These are phyloP conservation scores for Heterobasidion irregulare DNA, from an alignment of 1,284 basidiomycete species.

Conservation along the genomic window DNA sequence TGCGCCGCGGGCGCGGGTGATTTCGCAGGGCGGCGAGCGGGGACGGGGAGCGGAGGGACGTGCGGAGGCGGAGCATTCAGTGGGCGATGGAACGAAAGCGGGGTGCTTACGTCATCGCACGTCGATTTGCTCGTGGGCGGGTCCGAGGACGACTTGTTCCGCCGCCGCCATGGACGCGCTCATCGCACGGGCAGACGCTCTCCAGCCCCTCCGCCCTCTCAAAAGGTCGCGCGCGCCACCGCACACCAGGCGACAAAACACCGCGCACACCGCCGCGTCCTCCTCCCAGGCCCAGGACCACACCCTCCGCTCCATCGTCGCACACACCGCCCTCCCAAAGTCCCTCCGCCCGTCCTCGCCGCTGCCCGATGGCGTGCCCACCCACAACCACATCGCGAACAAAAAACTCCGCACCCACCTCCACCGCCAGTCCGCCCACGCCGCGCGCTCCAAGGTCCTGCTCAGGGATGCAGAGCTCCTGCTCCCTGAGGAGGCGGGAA, in stretches of 20 bases:
- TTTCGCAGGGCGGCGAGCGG: too few species aligned
- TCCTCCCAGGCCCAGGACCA: slow-evolving; percentile 18
- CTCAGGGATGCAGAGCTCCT: slow-evolving; percentile 61
- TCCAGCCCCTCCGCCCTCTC: slow-evolving; percentile 30
- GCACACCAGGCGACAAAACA: slow-evolving; percentile 12
- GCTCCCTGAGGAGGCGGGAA: slow-evolving; percentile 56
- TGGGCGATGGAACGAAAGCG: too few species aligned
- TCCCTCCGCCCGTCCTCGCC: slow-evolving; percentile 43
- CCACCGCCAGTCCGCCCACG: slow-evolving; percentile 48
- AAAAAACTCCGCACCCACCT: slow-evolving; percentile 70
- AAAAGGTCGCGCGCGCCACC: slow-evolving; percentile 29
- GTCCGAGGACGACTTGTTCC: too few species aligned
- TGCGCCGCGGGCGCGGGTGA: too few species aligned
- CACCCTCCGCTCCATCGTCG: slow-evolving; percentile 47
- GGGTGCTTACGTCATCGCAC: too few species aligned
- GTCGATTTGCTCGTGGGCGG: too few species aligned
- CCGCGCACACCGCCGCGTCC: slow-evolving; percentile 28
- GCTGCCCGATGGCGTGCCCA: slow-evolving; percentile 32
- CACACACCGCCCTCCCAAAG: slow-evolving; percentile 47
- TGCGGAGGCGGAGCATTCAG: too few species aligned
- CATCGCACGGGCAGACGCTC: slow-evolving; percentile 60
- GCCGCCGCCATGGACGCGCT: too few species aligned
- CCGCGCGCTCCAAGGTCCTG: slow-evolving; percentile 46
- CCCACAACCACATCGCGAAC: slow-evolving; percentile 61
- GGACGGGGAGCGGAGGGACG: too few species aligned